Evolutionary conservation across 805 yeast species (phyloP).

Genomic region (Saccharomycodes ludwigii): DNA sequence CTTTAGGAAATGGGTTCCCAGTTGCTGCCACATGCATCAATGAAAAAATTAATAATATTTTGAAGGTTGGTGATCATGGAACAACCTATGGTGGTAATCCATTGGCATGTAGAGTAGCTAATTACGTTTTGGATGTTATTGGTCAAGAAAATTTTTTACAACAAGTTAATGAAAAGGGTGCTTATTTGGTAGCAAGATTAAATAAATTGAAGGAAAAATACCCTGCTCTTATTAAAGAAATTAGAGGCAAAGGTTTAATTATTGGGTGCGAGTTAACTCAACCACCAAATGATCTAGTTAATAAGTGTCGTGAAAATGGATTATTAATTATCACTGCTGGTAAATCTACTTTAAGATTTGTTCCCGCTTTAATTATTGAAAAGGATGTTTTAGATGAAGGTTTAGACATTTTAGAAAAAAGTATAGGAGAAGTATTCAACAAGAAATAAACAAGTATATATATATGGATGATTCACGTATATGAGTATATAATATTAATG

Average conservation of each 20-base stretch:
- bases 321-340: constrained; percentile 85
- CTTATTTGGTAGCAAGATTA: constrained; percentile 39
- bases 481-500: too few species aligned
- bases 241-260: constrained; percentile 83
- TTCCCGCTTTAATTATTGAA: constrained; percentile 82
- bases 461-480: too few species aligned
- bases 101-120: constrained; percentile 71
- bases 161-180: constrained; percentile 49
- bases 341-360: constrained; percentile 76
- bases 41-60: constrained; percentile 57
- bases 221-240: constrained; percentile 49
- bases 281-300: constrained; percentile 52
- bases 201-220: constrained; percentile 37
- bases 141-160: constrained; percentile 47
- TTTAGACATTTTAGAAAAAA: constrained; percentile 49
- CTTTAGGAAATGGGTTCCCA: constrained; percentile 93
- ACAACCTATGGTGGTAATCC: constrained; percentile 98
- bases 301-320: constrained; percentile 65
- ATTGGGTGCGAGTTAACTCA: constrained; percentile 69
- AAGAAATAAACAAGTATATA: too few species aligned
- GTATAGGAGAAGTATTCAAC: constrained; percentile 27
- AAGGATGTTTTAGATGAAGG: constrained; percentile 62
- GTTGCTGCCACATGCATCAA: constrained; percentile 87
- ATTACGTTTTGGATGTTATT: constrained; percentile 59
- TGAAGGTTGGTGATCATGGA: constrained; percentile 92